Evolutionary conservation across 2,329 filamentous ascomycete species (phyloP).

Genomic region (Epichloe aotearoae): DNA sequence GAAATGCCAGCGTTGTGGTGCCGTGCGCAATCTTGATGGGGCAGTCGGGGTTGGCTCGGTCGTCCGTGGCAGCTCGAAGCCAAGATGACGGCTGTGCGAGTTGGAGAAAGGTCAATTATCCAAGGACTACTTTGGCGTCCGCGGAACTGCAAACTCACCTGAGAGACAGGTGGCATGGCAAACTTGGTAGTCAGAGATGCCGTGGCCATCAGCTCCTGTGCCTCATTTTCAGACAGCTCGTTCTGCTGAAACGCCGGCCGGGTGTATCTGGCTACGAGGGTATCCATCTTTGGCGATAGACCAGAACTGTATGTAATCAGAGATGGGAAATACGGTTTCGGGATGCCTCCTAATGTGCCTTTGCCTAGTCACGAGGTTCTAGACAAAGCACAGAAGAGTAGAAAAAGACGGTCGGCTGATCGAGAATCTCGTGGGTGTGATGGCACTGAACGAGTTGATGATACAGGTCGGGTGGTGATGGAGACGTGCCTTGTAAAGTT

Average conservation of each 20-base stretch:
- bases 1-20: conserved; percentile 93
- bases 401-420: conserved; percentile 7
- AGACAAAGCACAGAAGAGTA: background rate
- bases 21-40: conserved; percentile 99
- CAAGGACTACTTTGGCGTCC: background rate
- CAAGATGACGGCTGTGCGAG: conserved; percentile 64
- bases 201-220: conserved; percentile 58
- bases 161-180: conserved; percentile 81
- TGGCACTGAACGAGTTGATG: background rate
- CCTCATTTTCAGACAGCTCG: conserved; percentile 57
- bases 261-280: conserved; percentile 85
- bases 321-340: background rate
- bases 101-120: background rate
- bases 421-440: background rate
- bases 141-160: conserved; percentile 36
- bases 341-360: background rate
- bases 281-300: conserved; percentile 54
- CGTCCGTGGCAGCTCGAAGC: conserved; percentile 94
- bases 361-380: background rate
- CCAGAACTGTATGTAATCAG: background rate
- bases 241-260: conserved; percentile 58
- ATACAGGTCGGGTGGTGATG: background rate
- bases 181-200: conserved; percentile 84
- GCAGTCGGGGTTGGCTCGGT: conserved; percentile 90
- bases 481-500: conserved; percentile 1